Conservation (phyloP, 768 basidiomycete genomes). For the Boletus reticulatus region DNA sequence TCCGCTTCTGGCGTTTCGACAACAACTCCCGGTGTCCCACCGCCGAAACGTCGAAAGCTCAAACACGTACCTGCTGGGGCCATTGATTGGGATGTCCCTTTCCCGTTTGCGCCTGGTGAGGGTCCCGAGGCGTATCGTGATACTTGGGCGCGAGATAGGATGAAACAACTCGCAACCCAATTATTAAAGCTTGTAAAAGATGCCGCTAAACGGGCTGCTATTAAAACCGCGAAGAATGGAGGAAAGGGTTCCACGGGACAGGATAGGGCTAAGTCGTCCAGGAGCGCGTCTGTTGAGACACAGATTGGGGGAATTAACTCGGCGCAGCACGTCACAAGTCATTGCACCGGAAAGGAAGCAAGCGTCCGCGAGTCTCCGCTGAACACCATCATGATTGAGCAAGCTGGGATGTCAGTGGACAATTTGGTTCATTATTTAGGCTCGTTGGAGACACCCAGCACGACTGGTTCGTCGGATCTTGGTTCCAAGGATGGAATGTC, state of each 20-base stretch:
- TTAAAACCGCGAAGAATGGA: constrained; percentile 35
- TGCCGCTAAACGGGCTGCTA: constrained; percentile 60
- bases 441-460: constrained; percentile 34
- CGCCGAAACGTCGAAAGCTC: constrained; percentile 61
- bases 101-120: constrained; percentile 69
- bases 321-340: not conserved
- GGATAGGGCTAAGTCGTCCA: constrained; percentile 37
- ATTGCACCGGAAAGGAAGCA: not conserved
- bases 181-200: constrained; percentile 57
- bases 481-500: constrained; percentile 8
- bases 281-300: constrained; percentile 17
- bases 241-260: constrained; percentile 4
- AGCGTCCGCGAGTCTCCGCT: not conserved
- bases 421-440: constrained; percentile 39
- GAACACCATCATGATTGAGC: not conserved
- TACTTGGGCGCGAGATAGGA: constrained; percentile 65
- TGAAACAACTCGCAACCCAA: constrained; percentile 59
- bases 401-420: not conserved
- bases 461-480: not conserved
- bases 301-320: not conserved
- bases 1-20: not conserved
- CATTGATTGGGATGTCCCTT: constrained; percentile 80
- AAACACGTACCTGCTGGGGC: constrained; percentile 75
- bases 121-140: constrained; percentile 63
- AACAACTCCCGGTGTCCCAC: constrained; percentile 13